A percentile compares a stretch with the other conserved stretches of the same genome.
Evolutionary conservation across 2,329 filamentous ascomycete species (phyloP).

Genomic region (Fusarium agapanthi): DNA sequence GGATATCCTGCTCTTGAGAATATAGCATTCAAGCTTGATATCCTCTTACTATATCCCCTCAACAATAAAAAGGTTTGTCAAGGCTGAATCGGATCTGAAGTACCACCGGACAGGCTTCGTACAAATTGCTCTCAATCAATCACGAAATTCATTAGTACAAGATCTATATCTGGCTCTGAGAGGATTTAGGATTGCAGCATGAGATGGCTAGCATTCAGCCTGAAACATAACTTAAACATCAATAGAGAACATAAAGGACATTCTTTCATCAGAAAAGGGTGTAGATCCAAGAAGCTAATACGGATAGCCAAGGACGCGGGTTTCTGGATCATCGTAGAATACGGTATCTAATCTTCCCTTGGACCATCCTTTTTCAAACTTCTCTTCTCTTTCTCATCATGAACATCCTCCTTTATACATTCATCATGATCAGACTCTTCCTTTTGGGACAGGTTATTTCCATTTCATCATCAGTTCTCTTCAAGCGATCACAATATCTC

Average conservation of each 20-base stretch:
- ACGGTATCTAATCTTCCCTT: neutral
- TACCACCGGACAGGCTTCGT: neutral
- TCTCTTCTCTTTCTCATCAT: too few species aligned
- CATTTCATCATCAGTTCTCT: neutral
- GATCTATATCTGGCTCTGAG: neutral
- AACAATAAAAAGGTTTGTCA: neutral
- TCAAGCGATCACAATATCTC: neutral
- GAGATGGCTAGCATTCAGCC: neutral
- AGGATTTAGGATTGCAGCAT: neutral
- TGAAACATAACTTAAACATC: too few species aligned
- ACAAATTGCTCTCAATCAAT: neutral
- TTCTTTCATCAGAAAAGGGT: neutral
- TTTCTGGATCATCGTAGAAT: neutral
- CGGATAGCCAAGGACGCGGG: neutral
- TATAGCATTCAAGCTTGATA: neutral
- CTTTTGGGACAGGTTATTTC: too few species aligned
- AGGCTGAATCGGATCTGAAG: neutral
- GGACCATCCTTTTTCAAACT: neutral
- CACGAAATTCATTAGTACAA: neutral
- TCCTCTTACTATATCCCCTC: neutral
- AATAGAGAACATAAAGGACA: neutral
- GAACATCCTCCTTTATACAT: neutral
- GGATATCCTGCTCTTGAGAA: neutral
- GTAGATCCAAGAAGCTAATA: neutral
- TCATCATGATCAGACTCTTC: neutral